Conservation (phyloP, 768 basidiomycete genomes). For the Mrakia hoshinonis region DNA sequence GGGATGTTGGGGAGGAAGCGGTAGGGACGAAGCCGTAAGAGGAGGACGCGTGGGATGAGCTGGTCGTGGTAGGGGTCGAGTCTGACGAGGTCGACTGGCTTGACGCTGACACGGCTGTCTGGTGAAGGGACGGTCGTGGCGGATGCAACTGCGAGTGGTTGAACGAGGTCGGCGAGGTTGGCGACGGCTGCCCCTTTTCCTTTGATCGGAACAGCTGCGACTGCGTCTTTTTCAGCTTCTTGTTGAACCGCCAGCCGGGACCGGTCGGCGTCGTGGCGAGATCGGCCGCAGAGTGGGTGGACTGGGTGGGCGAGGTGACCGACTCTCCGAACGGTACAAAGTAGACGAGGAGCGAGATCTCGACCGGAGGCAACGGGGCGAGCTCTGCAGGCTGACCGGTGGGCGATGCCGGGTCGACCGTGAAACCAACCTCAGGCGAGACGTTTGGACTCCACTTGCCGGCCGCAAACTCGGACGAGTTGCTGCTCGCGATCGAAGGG, state of each 20-base stretch:
- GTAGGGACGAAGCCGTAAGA: too few relatives aligned
- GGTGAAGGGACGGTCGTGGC: too few relatives aligned
- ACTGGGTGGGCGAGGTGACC: neutral
- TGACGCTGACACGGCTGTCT: too few relatives aligned
- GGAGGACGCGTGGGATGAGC: neutral
- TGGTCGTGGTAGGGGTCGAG: neutral
- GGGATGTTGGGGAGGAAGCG: neutral
- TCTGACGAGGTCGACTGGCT: too few relatives aligned
- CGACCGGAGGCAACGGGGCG: slow-evolving; percentile 14
- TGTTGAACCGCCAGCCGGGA: slow-evolving; percentile 16
- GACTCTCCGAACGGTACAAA: slow-evolving; percentile 27
- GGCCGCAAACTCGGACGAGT: slow-evolving; percentile 6
- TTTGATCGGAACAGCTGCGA: slow-evolving; percentile 14
- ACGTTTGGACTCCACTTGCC: neutral
- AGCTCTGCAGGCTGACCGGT: neutral
- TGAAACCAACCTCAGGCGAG: neutral
- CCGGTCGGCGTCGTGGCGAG: slow-evolving; percentile 18
- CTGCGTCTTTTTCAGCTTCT: slow-evolving; percentile 20
- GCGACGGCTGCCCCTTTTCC: neutral
- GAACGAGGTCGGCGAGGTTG: neutral
- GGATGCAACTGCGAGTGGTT: neutral
- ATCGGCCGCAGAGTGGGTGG: neutral
- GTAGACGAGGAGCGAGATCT: slow-evolving; percentile 29
- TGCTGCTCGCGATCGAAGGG: neutral
- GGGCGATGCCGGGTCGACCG: neutral